Evolutionary conservation across 2,329 filamentous ascomycete species (phyloP), one percentile per base, ranked within the genome.

Genomic region (Trichoderma hamatum): DNA sequence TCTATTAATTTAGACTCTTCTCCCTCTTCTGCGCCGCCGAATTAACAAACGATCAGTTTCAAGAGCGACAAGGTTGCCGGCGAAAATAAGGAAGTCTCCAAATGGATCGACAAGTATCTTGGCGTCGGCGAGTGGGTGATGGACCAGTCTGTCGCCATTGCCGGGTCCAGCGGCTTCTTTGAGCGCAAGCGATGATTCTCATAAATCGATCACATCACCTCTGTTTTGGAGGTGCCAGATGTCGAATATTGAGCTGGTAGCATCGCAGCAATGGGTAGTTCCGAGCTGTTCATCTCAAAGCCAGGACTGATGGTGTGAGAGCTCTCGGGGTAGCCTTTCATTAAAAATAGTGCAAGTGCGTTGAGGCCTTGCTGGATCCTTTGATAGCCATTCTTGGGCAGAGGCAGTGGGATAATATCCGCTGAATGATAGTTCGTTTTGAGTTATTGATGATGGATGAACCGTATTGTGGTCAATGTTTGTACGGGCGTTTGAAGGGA

Each of bases 111-210:
- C 77, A 95, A 91, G 79, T 98, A 98, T 80, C 89, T 98, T 54
- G 93, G 93, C 72, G 90, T 97, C 21, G 96, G 96, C 75, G 96
- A 99, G 84, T 97, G 94, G 89, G 92, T 97, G 72, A 97, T 99
- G 94, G 96, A 99, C 81, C 92, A 96, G 83, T 96, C 94, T 34
- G 93, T 98, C 36, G 94, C 94, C 51, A 88, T 98, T 69, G 92
- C 97, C 78, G 92, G 93, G 52, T 90, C 92, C 60, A 96, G 92
- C 78, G 88, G 90, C 70, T 99, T 90, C 82, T 99, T 99, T 79
- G 94, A 97, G 84, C 88, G 96, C 77, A 94, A 89, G 80, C 88
- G 94, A 83, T 96, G 84, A 84, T 68, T 58, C 28, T 51, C 39
- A 46, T 24, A 49, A 28, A 36, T 7, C 51, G 16, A 19, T 28